These are phyloP conservation scores for Leishmania lainsoni DNA, from an alignment of 208 protist genomes.

Conservation along the genomic window DNA sequence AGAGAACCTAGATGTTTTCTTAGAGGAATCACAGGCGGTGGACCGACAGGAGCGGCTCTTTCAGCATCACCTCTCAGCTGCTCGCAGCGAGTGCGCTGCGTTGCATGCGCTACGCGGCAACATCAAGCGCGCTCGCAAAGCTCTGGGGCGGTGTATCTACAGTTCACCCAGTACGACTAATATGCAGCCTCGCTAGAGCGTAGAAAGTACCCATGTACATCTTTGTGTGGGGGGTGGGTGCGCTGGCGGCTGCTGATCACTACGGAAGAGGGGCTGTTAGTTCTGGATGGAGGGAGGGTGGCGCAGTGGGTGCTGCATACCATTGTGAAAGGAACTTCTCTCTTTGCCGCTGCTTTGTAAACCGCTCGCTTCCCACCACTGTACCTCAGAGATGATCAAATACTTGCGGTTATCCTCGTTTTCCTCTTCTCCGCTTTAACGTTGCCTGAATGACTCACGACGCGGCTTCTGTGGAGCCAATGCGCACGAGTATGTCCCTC, in stretches of 20 bases:
- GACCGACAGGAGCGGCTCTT: slow-evolving; percentile 41
- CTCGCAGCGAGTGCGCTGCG: slow-evolving; percentile 51
- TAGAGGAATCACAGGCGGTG: slow-evolving; percentile 59
- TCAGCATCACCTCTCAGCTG: slow-evolving; percentile 40
- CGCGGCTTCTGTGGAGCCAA: not conserved
- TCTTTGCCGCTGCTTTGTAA: not conserved
- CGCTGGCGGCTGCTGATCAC: not conserved
- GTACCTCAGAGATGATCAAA: not conserved
- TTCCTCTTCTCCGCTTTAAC: not conserved
- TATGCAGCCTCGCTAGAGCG: not conserved
- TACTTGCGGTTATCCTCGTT: not conserved
- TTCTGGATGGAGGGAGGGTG: not conserved
- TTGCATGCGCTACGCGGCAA: slow-evolving; percentile 40
- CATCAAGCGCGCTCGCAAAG: slow-evolving; percentile 25
- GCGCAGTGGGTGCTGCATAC: not conserved
- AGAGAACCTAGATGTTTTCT: slow-evolving; percentile 44
- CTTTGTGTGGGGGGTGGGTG: not conserved
- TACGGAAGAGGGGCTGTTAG: not conserved
- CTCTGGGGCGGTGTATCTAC: slow-evolving; percentile 2
- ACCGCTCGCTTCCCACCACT: not conserved
- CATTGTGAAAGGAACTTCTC: not conserved
- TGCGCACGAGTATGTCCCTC: not conserved
- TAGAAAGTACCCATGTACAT: not conserved
- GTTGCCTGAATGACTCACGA: not conserved
- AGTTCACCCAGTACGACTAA: not conserved